A percentile compares a stretch with the other conserved stretches of the same genome.
These are phyloP conservation scores for Parathielavia hyrcaniae DNA, from an alignment of 495 filamentous ascomycete species.

Conservation along the genomic window DNA sequence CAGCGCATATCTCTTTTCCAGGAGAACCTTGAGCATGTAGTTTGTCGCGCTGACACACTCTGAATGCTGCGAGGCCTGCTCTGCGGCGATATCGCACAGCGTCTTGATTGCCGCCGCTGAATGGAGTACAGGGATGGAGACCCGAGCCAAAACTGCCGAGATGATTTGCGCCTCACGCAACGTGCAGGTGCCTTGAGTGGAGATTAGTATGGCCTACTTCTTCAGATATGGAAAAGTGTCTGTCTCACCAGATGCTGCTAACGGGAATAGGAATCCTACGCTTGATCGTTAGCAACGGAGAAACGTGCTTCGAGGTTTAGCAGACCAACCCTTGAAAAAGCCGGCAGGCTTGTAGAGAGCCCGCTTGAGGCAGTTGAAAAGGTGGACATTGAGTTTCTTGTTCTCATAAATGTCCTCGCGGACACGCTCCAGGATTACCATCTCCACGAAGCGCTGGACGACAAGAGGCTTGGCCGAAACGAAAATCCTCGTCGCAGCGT, in stretches of 20 bases:
- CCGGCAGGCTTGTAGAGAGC: conserved; percentile 90
- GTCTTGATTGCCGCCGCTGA: conserved; percentile 86
- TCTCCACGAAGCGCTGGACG: conserved; percentile 72
- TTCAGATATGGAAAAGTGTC: too few species aligned
- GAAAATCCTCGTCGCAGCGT: conserved; percentile 82
- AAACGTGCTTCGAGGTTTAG: too few species aligned
- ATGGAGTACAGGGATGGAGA: conserved; percentile 78
- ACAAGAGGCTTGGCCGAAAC: conserved; percentile 69
- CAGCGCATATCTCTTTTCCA: conserved; percentile 96
- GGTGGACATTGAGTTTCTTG: conserved; percentile 89
- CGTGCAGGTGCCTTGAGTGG: conserved; percentile 58
- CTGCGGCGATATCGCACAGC: conserved; percentile 86
- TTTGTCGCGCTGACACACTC: conserved; percentile 83
- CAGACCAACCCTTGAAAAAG: conserved; percentile 81
- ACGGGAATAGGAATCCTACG: conserved; percentile 68
- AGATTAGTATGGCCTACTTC: not conserved
- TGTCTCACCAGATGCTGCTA: conserved; percentile 57
- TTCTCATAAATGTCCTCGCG: conserved; percentile 71
- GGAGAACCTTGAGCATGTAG: conserved; percentile 80
- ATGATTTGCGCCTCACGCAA: conserved; percentile 88
- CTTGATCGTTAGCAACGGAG: not conserved
- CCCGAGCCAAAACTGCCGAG: conserved; percentile 69
- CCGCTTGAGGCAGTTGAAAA: conserved; percentile 89
- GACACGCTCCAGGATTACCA: conserved; percentile 77
- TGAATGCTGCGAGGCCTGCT: conserved; percentile 62